Percentiles rank a stretch among this genome's conserved stretches.
Conservation (phyloP, 495 filamentous ascomycete genomes). For the Tuber melanosporum region DNA sequence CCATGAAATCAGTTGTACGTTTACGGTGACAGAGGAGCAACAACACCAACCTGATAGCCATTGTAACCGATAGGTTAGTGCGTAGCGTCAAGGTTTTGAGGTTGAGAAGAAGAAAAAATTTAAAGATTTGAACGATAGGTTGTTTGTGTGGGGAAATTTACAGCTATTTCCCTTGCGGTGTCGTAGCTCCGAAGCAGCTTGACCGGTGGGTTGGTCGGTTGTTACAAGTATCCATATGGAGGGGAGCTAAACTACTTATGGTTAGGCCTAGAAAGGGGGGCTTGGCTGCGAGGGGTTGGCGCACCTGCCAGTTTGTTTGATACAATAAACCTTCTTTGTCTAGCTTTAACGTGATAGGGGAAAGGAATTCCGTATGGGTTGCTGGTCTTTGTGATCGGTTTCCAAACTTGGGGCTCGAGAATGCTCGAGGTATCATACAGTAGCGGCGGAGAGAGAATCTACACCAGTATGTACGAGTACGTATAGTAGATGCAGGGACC, state of each 20-base stretch:
- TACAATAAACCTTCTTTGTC: background rate
- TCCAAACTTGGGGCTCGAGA: background rate
- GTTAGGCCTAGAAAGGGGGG: background rate
- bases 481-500: background rate
- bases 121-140: background rate
- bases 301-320: background rate
- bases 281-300: background rate
- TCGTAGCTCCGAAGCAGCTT: background rate
- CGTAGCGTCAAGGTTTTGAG: background rate
- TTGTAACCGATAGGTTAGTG: background rate
- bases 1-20: background rate
- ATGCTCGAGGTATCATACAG: no score
- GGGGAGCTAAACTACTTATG: background rate
- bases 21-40: background rate
- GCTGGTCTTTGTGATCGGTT: background rate
- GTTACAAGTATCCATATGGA: background rate
- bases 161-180: background rate
- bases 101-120: background rate
- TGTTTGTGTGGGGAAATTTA: background rate
- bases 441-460: background rate
- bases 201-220: background rate
- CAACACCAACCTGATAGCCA: conserved; percentile 12
- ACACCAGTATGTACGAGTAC: no score
- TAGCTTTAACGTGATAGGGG: no score
- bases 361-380: background rate